These are phyloP conservation scores for Helichrysum umbraculigerum DNA, from an alignment of 129 eudicot genomes.

Conservation along the genomic window DNA sequence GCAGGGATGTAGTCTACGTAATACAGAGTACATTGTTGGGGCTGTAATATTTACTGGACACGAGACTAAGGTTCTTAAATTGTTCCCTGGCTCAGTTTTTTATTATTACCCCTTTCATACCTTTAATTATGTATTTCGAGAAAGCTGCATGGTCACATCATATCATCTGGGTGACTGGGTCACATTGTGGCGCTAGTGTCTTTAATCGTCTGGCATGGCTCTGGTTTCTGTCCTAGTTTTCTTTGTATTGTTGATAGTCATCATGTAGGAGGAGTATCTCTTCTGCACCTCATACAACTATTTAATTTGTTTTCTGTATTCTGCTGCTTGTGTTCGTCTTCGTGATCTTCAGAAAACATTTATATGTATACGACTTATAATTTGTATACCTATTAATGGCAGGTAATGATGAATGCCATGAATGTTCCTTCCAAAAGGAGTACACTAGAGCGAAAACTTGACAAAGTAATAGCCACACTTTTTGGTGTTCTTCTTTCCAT, in stretches of 20 bases:
- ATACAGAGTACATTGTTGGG: constrained; percentile 86
- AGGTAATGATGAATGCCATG: constrained; percentile 99
- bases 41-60: constrained; percentile 90
- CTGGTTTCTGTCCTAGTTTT: constrained; percentile 6
- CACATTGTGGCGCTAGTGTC: background rate
- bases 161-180: background rate
- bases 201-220: constrained; percentile 4
- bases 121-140: background rate
- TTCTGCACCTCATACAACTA: constrained; percentile 1
- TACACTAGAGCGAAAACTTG: constrained; percentile 94
- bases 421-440: constrained; percentile 98
- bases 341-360: constrained; percentile 10
- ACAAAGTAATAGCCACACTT: constrained; percentile 79
- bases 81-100: constrained; percentile 14
- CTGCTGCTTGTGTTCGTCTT: constrained; percentile 6
- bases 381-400: constrained; percentile 27
- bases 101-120: constrained; percentile 8
- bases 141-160: constrained; percentile 7
- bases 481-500: constrained; percentile 75
- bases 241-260: background rate
- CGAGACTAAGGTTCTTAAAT: constrained; percentile 78
- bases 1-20: constrained; percentile 97
- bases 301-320: constrained; percentile 10
- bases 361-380: background rate
- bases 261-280: constrained; percentile 17